Evolutionary conservation across 2,329 filamentous ascomycete genomes (phyloP).

Genomic region (Botrytis sinoallii): DNA sequence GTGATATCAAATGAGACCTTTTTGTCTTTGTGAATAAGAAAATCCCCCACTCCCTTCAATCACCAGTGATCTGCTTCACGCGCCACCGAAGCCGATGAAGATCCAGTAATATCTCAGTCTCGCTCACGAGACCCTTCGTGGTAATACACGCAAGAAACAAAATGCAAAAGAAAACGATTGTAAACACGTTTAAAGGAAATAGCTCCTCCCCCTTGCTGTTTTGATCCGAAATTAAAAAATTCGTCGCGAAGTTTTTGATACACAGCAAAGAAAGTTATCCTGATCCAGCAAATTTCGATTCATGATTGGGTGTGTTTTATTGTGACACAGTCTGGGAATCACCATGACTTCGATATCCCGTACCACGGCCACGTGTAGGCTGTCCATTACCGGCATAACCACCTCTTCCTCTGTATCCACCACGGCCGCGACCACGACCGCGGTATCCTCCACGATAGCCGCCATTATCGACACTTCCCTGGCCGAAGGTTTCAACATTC

Average conservation of each 20-base stretch:
- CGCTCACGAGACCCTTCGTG: constrained; percentile 25
- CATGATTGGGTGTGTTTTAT: constrained; percentile 21
- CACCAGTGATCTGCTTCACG: neutral
- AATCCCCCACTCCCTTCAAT: neutral
- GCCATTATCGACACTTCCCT: constrained; percentile 83
- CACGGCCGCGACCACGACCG: constrained; percentile 64
- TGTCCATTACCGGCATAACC: constrained; percentile 29
- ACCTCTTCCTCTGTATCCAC: constrained; percentile 38
- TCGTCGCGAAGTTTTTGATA: constrained; percentile 33
- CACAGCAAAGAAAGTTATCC: constrained; percentile 27
- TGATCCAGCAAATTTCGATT: constrained; percentile 22
- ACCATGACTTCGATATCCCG: constrained; percentile 34
- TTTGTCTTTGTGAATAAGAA: neutral
- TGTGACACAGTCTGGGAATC: constrained; percentile 30
- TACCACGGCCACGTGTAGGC: constrained; percentile 33
- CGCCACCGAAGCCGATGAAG: constrained; percentile 20
- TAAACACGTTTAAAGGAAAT: constrained; percentile 24
- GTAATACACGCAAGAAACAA: constrained; percentile 32
- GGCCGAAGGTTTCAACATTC: constrained; percentile 97
- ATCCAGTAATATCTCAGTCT: constrained; percentile 22
- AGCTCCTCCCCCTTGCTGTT: constrained; percentile 20
- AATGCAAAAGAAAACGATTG: constrained; percentile 25
- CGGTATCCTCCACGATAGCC: constrained; percentile 71
- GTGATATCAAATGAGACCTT: constrained; percentile 1
- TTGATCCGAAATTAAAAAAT: constrained; percentile 26